These are phyloP conservation scores for Casuarina cunninghamiana DNA, from an alignment of 306 rosid species.

Conservation along the genomic window DNA sequence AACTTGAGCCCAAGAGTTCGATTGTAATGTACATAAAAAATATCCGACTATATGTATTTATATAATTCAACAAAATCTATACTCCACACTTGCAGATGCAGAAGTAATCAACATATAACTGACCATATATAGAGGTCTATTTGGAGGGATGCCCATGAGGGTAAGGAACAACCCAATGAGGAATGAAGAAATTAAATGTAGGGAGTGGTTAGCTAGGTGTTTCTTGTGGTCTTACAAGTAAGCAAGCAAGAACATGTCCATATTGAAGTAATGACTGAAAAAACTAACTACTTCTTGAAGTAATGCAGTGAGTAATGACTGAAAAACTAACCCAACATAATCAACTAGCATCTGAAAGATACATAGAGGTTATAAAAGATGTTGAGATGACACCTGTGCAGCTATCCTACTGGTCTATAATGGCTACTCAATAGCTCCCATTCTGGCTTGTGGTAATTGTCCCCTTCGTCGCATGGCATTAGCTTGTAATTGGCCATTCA, in stretches of 20 bases:
- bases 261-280: slow-evolving; percentile 77
- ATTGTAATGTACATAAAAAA: too few relatives aligned
- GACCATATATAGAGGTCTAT: slow-evolving; percentile 75
- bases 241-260: slow-evolving; percentile 86
- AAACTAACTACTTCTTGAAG: slow-evolving; percentile 21
- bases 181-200: slow-evolving; percentile 50
- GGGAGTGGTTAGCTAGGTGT: slow-evolving; percentile 57
- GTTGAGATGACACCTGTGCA: slow-evolving; percentile 75
- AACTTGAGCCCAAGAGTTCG: too few relatives aligned
- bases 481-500: slow-evolving; percentile 54
- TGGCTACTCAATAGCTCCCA: slow-evolving; percentile 27
- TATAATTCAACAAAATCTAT: too few relatives aligned
- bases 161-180: slow-evolving; percentile 58
- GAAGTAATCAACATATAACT: slow-evolving; percentile 82
- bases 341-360: slow-evolving; percentile 57
- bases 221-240: slow-evolving; percentile 73
- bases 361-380: slow-evolving; percentile 75
- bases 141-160: slow-evolving; percentile 65
- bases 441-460: neutral
- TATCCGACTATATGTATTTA: too few relatives aligned
- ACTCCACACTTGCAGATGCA: slow-evolving; percentile 53
- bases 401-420: slow-evolving; percentile 22
- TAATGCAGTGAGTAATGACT: slow-evolving; percentile 78
- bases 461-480: slow-evolving; percentile 27
- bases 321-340: slow-evolving; percentile 67